phyloP scores from a whole-genome alignment of 2,329 filamentous ascomycete genomes.

The Botrytis galanthina region DNA sequence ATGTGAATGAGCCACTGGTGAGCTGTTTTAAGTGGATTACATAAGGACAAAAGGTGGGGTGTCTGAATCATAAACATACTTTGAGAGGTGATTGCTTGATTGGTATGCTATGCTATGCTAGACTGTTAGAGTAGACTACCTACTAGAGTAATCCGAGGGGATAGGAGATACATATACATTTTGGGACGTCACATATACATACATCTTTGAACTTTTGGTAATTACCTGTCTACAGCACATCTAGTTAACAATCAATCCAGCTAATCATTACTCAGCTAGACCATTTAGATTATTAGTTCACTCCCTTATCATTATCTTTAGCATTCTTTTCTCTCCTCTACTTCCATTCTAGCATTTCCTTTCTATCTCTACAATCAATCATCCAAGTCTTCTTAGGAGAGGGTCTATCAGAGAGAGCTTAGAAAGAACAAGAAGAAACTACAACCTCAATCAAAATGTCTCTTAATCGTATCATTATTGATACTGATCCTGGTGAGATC shows the following conservation, averaged over 20 bases:
- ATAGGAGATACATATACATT: neutral
- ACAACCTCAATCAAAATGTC: conserved; percentile 51
- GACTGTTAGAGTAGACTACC: neutral
- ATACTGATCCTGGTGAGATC: conserved; percentile 78
- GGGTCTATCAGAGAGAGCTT: neutral
- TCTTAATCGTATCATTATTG: conserved; percentile 82
- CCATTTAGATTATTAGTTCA: neutral
- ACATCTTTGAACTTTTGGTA: neutral
- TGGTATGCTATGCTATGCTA: neutral
- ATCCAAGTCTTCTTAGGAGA: neutral
- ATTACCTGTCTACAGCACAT: neutral
- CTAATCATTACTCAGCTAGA: neutral
- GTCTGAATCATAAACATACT: neutral
- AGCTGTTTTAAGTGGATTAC: neutral
- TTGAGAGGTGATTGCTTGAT: neutral
- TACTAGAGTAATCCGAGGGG: neutral
- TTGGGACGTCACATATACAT: neutral
- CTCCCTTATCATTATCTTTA: neutral
- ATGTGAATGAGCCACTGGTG: neutral
- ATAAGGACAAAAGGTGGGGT: neutral
- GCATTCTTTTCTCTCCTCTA: neutral
- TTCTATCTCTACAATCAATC: neutral
- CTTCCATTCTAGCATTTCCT: neutral
- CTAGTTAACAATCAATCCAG: neutral
- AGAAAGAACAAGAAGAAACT: neutral